A percentile compares a stretch with the other conserved stretches of the same genome.
Conservation (phyloP, 352 stramenopile species). For the Pythium monospermum region DNA sequence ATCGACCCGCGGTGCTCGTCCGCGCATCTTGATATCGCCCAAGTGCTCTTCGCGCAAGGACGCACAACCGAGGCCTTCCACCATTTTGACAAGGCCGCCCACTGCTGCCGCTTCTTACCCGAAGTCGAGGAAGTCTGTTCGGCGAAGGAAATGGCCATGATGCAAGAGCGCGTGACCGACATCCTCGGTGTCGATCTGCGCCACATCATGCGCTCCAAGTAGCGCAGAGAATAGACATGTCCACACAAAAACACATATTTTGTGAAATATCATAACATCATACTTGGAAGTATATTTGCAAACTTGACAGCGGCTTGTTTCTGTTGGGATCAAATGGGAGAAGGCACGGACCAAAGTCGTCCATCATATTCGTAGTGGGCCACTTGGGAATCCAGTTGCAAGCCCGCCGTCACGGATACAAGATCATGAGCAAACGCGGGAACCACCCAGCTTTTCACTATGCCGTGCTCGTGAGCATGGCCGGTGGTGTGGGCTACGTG, state of each 20-base stretch:
- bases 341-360: no score
- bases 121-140: constrained; percentile 81
- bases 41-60: constrained; percentile 82
- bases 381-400: no score
- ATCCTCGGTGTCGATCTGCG: constrained; percentile 82
- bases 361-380: not conserved
- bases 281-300: not conserved
- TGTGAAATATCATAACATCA: constrained; percentile 13
- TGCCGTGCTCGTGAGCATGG: constrained; percentile 55
- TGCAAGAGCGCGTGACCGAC: constrained; percentile 80
- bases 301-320: constrained; percentile 22
- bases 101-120: constrained; percentile 75
- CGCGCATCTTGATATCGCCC: constrained; percentile 78
- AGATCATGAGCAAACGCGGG: constrained; percentile 31
- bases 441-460: constrained; percentile 73
- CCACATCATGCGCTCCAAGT: constrained; percentile 83
- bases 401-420: no score
- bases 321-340: not conserved
- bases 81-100: constrained; percentile 67
- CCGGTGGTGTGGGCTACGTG: constrained; percentile 55
- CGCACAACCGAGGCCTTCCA: constrained; percentile 60
- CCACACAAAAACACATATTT: constrained; percentile 8
- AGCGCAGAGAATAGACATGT: constrained; percentile 1
- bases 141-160: constrained; percentile 72
- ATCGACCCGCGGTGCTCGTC: constrained; percentile 77